Base-by-base conservation (phyloP, 495 filamentous ascomycete species). In the Penicillium coffeae region DNA sequence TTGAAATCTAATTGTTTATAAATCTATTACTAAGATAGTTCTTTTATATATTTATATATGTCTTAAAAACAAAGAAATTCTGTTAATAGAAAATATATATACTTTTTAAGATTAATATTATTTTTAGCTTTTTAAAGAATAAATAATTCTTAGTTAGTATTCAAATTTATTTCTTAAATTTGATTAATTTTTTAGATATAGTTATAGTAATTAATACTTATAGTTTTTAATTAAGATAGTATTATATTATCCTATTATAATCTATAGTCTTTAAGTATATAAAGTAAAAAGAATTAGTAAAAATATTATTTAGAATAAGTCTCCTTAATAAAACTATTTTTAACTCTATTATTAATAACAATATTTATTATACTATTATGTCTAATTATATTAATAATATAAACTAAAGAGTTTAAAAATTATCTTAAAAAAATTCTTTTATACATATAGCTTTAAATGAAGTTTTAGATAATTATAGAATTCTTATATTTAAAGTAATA, bases 1-100 rank as follows among this genome's bases (percentile, higher is more conserved):
- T 20, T 25, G 14, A 32, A 38, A 10, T 19, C 45, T 39, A 39
- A 45, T 51, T 40, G 32, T 72, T 66, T 25, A 14, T 25, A 0
- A 38, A 25, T 1, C 19, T 22, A 25, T 34, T n/a, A n/a, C n/a
- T n/a, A n/a, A n/a, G 16, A 18, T 32, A 10, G 21, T 7, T 19
- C 18, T 45, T 16, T 13, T 45, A 4, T 10, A 19, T 5, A 20
- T 20, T 8, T 8, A 10, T 8, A 1, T 34, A 36, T 45, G 34
- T 45, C 8, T 21, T 3, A 18, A 35, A 34, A 45, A n/a, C 21
- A 45, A 45, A n/a, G n/a, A n/a, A n/a, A n/a, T n/a, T 45, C 18
- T 6, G 1, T 6, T 34, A 19, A 45, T n/a, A 45, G n/a, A 19
- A 8, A 3, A 32, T 33, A 4, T 30, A 18, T 8, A 33, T n/a